Evolutionary conservation across 345 rosid genomes (phyloP), one percentile per base, ranked within the genome.

Genomic region (Anacardium occidentale): DNA sequence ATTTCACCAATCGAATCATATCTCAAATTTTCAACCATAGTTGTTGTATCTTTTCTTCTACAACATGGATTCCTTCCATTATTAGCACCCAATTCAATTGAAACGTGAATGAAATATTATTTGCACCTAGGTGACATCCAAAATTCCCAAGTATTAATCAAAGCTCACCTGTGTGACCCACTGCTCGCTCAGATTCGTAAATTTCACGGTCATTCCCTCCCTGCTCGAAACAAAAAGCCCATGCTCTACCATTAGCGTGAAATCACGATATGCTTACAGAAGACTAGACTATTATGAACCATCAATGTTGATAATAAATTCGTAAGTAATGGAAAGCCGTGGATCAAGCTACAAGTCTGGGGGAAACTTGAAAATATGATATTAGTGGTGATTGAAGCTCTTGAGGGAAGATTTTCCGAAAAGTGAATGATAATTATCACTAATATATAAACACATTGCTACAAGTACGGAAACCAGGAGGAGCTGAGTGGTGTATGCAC

Each of bases 181-280:
- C 76, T 24, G 98, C 91, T 78, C 73, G 82, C 61, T 87, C 90
- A n/a, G 98, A 94, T 76, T 88, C 94, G 68, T 70, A 94, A 47
- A 94, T 94, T 78, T 94, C 98, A 68, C 89, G 79, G 79, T 94
- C 98, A 9, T 91, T 94, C 67, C 98, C 98, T 71, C 97, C 98
- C 97, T 94, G 86, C n/a, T 71, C 56, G 80, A 64, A 71, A 62
- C 66, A 42, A 21, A 32, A 47, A 45, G 63, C 17, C 65, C 50
- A 75, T 68, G 55, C 45, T 26, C 61, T 52, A n/a, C 21, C 37
- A 10, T 73, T 56, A 58, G 64, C 44, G 3, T 29, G 32, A 29
- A 29, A 29, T 29, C 32, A 29, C 3, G 32, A 10, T 3, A 26
- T 37, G 66, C 44, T 42, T 42, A 42, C 3, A 42, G 2, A 42